A percentile compares a stretch with the other conserved stretches of the same genome.
Evolutionary conservation across 2,329 filamentous ascomycete genomes (phyloP).

Genomic region (Phialemonium atrogriseum): DNA sequence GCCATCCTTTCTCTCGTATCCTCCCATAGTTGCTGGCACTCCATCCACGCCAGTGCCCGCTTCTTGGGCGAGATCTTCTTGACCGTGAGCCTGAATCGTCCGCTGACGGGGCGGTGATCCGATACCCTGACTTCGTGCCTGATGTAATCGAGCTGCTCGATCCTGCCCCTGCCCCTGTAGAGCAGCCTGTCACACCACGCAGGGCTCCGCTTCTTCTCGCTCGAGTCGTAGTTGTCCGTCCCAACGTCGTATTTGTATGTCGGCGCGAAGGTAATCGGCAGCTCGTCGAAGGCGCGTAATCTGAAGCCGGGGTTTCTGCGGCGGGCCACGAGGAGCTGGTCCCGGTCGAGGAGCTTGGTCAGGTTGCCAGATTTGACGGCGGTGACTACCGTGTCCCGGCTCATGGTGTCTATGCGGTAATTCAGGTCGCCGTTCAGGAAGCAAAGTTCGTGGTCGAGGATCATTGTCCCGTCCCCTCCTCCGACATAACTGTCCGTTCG

Average conservation of each 20-base stretch:
- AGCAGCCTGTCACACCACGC: conserved; percentile 95
- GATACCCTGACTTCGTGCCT: conserved; percentile 85
- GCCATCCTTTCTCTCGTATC: conserved; percentile 60
- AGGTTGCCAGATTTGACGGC: conserved; percentile 78
- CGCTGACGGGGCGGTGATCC: conserved; percentile 89
- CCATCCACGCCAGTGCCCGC: conserved; percentile 60
- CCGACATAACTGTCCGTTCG: conserved; percentile 75
- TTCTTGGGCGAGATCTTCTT: conserved; percentile 69
- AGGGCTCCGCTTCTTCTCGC: conserved; percentile 87
- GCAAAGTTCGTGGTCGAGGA: conserved; percentile 96
- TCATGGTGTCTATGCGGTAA: conserved; percentile 97
- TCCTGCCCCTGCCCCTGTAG: conserved; percentile 64
- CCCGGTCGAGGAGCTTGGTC: conserved; percentile 78
- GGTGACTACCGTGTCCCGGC: conserved; percentile 82
- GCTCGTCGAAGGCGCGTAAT: conserved; percentile 82
- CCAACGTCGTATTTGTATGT: conserved; percentile 99
- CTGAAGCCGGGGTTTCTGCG: conserved; percentile 86
- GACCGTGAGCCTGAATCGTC: conserved; percentile 70
- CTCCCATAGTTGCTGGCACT: conserved; percentile 67
- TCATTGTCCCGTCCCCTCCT: conserved; percentile 91
- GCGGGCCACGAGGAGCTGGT: conserved; percentile 83
- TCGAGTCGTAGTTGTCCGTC: conserved; percentile 87
- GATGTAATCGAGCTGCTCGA: conserved; percentile 81
- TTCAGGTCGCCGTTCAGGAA: conserved; percentile 94
- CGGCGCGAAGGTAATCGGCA: conserved; percentile 83